Conservation (phyloP, 2,329 filamentous ascomycete genomes). For the Penicillium sp. region DNA sequence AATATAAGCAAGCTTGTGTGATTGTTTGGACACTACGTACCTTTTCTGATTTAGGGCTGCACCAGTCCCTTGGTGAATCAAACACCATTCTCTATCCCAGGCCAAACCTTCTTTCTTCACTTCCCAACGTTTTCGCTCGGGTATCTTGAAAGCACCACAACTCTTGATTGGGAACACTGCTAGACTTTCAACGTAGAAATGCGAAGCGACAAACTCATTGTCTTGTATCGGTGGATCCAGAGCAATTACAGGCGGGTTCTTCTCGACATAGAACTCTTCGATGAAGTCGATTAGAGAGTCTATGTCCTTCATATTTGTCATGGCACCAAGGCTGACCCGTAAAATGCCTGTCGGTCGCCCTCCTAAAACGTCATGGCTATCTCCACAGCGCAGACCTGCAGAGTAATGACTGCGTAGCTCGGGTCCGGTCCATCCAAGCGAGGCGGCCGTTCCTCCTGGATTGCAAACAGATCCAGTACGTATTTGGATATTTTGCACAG, state of each 20-base stretch:
- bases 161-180: slow-evolving; percentile 92
- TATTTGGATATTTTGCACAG: slow-evolving; percentile 75
- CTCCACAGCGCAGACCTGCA: slow-evolving; percentile 78
- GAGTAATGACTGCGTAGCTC: slow-evolving; percentile 85
- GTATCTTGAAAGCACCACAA: slow-evolving; percentile 75
- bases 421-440: slow-evolving; percentile 71
- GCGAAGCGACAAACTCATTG: slow-evolving; percentile 15
- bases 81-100: slow-evolving; percentile 97
- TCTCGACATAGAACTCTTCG: slow-evolving; percentile 63
- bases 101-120: slow-evolving; percentile 77
- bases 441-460: slow-evolving; percentile 76
- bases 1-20: background rate
- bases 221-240: slow-evolving; percentile 18
- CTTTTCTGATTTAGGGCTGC: slow-evolving; percentile 84
- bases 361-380: slow-evolving; percentile 74
- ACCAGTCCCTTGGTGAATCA: slow-evolving; percentile 82
- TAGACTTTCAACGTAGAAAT: slow-evolving; percentile 61
- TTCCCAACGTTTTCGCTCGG: slow-evolving; percentile 66
- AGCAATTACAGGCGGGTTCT: slow-evolving; percentile 19
- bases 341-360: slow-evolving; percentile 88
- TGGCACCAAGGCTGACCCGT: slow-evolving; percentile 81
- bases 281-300: slow-evolving; percentile 70
- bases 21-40: slow-evolving; percentile 43
- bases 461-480: slow-evolving; percentile 90
- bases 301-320: slow-evolving; percentile 78